phyloP scores from a whole-genome alignment of 148 eudicot species.

The Rheum nobile region DNA sequence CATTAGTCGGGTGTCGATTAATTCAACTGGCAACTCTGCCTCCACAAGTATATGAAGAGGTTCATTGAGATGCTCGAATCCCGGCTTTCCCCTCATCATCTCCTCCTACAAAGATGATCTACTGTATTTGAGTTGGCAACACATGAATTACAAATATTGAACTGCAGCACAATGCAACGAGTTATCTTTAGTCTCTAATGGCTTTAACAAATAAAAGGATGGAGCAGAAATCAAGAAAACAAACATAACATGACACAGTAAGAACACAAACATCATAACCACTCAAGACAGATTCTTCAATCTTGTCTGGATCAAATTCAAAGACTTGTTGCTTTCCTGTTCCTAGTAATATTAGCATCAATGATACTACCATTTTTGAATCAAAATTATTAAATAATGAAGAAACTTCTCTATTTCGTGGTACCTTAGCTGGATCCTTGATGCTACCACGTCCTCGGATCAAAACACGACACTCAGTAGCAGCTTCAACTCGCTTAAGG shows the following conservation, averaged over 20 bases:
- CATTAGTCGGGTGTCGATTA: constrained; percentile 78
- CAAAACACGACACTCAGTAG: constrained; percentile 87
- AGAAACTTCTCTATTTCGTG: neutral
- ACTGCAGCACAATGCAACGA: too few species aligned
- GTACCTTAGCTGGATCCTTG: constrained; percentile 88
- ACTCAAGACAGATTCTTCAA: neutral
- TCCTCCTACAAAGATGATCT: constrained; percentile 49
- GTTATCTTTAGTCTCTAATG: too few species aligned
- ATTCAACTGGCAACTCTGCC: constrained; percentile 89
- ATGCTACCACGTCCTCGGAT: constrained; percentile 98
- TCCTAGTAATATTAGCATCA: neutral
- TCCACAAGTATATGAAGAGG: constrained; percentile 95
- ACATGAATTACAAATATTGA: neutral
- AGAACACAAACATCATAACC: neutral
- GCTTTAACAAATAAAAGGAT: too few species aligned
- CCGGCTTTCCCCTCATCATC: constrained; percentile 95
- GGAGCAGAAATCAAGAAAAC: neutral
- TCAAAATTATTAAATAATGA: neutral
- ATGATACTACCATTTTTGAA: neutral
- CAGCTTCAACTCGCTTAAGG: constrained; percentile 90
- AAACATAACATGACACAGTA: neutral
- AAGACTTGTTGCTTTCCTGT: neutral
- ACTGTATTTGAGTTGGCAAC: neutral
- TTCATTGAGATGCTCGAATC: constrained; percentile 94
- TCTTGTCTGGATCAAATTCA: neutral